Evolutionary conservation across 225 moss, liverwort and hornwort genomes (phyloP), one percentile per base, ranked within the genome.

Genomic region (Marchantia paleacea): DNA sequence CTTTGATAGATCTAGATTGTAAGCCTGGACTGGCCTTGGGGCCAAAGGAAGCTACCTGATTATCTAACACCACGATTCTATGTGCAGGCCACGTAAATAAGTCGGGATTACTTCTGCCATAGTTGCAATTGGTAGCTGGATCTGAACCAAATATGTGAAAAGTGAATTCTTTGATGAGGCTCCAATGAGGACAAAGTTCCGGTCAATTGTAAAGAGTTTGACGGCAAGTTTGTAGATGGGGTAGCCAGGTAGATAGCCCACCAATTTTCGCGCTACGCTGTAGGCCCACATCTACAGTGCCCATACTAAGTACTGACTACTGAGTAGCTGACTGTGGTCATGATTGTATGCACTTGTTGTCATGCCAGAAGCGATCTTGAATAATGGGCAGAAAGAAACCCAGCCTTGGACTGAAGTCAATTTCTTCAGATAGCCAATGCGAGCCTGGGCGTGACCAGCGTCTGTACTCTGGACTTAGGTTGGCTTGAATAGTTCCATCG

Each of bases 271-370:
- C 29, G 24, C 68, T 68, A 2, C n/a, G 28, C 68, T 10, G 5
- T 68, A 68, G 68, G 68, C 68, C 68, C 68, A 68, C 68, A 68
- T 68, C 68, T 30, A 29, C 30, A 25, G 68, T 68, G 68, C 29
- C 28, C 30, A 68, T 24, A 68, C 68, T 25, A 68, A 68, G 29
- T 10, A 30, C 30, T 62, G 6, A 24, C 39, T 39, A 39, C 39
- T 39, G 39, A 39, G 39, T 68, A 29, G 29, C 68, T 68, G 68
- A 68, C 29, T 30, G 0, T 18, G 25, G 30, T 29, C 29, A 68
- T 31, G 29, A 68, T 30, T 68, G 39, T 29, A 24, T 26, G 14
- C 66, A 68, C 68, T 68, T 29, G 11, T 12, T 26, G 12, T 26
- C 26, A 7, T 66, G 28, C 11, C 66, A 28, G 28, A 7, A 66